A percentile compares a stretch with the other conserved stretches of the same genome.
Conservation (phyloP, 768 basidiomycete species). For the Boletus sp. region DNA sequence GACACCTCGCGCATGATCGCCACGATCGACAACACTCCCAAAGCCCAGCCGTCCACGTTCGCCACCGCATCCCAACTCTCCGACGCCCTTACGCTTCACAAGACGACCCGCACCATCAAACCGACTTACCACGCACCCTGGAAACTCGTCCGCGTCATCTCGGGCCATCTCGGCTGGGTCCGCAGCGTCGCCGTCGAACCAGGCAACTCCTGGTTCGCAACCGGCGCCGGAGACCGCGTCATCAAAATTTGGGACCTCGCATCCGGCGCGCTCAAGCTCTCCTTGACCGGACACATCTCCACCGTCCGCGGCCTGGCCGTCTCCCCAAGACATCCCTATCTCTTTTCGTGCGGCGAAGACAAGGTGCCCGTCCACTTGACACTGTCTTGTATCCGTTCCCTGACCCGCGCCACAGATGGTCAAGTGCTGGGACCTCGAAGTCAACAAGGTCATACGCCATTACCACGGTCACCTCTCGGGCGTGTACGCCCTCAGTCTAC, state of each 20-base stretch:
- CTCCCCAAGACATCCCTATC: constrained; percentile 89
- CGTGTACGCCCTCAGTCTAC: constrained; percentile 90
- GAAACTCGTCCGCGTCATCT: constrained; percentile 96
- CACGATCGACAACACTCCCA: constrained; percentile 71
- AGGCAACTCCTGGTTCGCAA: constrained; percentile 98
- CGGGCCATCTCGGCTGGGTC: constrained; percentile 98
- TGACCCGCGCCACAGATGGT: constrained; percentile 71
- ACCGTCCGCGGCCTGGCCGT: constrained; percentile 95
- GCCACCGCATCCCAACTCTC: constrained; percentile 65
- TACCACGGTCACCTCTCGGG: constrained; percentile 99
- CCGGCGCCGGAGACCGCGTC: constrained; percentile 96
- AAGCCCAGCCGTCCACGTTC: constrained; percentile 68
- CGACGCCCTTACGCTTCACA: constrained; percentile 89
- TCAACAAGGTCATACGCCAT: constrained; percentile 98
- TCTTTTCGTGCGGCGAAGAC: constrained; percentile 97
- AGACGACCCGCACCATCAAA: constrained; percentile 91
- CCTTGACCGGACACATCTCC: constrained; percentile 95
- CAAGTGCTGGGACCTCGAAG: constrained; percentile 98
- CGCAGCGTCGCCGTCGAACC: constrained; percentile 95
- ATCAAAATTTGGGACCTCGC: constrained; percentile 99
- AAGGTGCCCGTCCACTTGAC: constrained; percentile 56
- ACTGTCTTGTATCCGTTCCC: neutral
- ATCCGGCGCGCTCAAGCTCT: constrained; percentile 95
- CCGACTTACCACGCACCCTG: constrained; percentile 95
- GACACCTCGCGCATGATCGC: constrained; percentile 70